Conservation (phyloP, 176 grass and related monocot species). For the Urochloa ruziziensis region DNA sequence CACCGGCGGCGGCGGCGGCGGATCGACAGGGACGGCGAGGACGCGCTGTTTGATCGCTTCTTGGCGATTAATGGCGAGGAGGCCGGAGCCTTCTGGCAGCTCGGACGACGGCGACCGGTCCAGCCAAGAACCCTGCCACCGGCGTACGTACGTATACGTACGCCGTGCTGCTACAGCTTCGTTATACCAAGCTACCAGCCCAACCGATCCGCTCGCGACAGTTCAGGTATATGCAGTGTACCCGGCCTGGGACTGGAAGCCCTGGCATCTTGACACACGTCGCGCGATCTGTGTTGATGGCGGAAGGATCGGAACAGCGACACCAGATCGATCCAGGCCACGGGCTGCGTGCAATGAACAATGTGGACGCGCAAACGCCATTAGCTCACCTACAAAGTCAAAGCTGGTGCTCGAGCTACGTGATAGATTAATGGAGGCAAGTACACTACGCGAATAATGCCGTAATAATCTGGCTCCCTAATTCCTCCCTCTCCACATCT, state of each 20-base stretch:
- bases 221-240: not conserved
- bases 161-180: not conserved
- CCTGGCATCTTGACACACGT: conserved; percentile 20
- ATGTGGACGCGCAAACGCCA: not conserved
- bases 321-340: not conserved
- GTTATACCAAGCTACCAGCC: not conserved
- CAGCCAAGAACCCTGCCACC: not conserved
- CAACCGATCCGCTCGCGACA: not conserved
- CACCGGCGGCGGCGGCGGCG: conserved; percentile 9
- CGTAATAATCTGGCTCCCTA: not conserved
- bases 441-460: not conserved
- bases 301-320: not conserved
- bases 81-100: not conserved
- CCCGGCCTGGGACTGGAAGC: not conserved
- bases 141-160: not conserved
- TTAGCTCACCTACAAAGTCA: conserved; percentile 24
- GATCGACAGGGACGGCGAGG: conserved; percentile 17
- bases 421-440: not conserved
- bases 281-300: not conserved
- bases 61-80: not conserved
- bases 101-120: not conserved
- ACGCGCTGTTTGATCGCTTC: not conserved
- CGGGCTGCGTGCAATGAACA: conserved; percentile 31
- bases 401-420: not conserved
- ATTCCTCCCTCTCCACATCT: not conserved